Conservation (phyloP, 148 eudicot species). For the Chenopodium berlandieri region DNA sequence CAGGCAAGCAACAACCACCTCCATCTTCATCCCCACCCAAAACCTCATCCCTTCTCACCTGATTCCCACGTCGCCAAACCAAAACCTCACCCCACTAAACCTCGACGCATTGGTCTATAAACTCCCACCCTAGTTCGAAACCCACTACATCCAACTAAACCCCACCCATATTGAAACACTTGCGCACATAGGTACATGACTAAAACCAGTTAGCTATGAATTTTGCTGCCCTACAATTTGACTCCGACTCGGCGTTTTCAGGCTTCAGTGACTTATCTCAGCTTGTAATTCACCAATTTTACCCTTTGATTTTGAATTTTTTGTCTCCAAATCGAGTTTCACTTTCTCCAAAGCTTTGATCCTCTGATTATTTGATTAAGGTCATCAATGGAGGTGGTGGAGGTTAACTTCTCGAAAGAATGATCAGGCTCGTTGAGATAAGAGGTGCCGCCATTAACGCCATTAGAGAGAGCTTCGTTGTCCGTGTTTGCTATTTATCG, state of each 20-base stretch:
- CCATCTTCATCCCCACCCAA: no score
- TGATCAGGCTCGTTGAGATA: slow-evolving; percentile 24
- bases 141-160: no score
- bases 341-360: slow-evolving; percentile 24
- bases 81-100: no score
- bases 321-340: slow-evolving; percentile 19
- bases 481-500: not conserved
- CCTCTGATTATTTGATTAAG: slow-evolving; percentile 1
- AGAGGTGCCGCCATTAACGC: slow-evolving; percentile 2
- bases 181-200: no score
- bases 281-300: slow-evolving; percentile 3
- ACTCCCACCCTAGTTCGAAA: no score
- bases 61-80: no score
- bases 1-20: no score
- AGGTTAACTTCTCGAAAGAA: slow-evolving; percentile 11
- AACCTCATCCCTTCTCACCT: no score
- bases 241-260: slow-evolving; percentile 5
- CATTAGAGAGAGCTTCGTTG: slow-evolving; percentile 20
- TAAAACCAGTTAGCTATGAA: slow-evolving; percentile 4
- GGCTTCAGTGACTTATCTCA: slow-evolving; percentile 20
- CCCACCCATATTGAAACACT: no score
- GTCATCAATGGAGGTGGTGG: not conserved
- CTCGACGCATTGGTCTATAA: no score
- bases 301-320: slow-evolving; percentile 9
- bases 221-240: slow-evolving; percentile 19